phyloP scores from a whole-genome alignment of 2,329 filamentous ascomycete species.

The Orbilia javanica region DNA sequence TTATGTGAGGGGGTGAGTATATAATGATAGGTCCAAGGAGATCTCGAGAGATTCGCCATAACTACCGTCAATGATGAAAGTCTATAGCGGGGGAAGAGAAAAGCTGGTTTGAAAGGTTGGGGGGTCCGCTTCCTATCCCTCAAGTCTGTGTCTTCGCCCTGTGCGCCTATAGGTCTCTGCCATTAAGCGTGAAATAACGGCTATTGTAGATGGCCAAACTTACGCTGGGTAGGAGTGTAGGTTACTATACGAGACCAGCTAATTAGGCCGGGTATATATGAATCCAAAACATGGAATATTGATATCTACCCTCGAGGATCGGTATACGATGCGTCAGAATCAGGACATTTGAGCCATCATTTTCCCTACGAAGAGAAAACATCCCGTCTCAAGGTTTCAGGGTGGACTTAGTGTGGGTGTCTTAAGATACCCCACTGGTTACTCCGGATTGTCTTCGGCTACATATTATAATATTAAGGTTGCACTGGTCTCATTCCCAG shows the following conservation, averaged over 20 bases:
- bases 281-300: neutral
- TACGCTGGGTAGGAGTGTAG: neutral
- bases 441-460: slow-evolving; percentile 10
- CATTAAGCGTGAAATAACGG: neutral
- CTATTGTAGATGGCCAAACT: neutral
- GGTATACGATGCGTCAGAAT: neutral
- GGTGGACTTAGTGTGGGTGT: neutral
- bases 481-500: too few relatives aligned
- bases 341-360: neutral
- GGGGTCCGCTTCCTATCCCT: neutral
- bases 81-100: neutral
- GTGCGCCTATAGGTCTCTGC: neutral
- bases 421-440: neutral
- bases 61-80: neutral
- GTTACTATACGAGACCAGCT: neutral
- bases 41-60: slow-evolving; percentile 11
- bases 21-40: neutral
- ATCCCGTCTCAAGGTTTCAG: neutral
- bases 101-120: neutral
- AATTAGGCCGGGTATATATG: neutral
- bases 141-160: too few relatives aligned
- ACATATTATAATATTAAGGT: neutral
- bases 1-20: neutral
- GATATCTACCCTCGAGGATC: neutral
- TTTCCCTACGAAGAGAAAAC: neutral